These are phyloP conservation scores for Arthrinium phaeospermum DNA, from an alignment of 2,329 filamentous ascomycete genomes.

Conservation along the genomic window DNA sequence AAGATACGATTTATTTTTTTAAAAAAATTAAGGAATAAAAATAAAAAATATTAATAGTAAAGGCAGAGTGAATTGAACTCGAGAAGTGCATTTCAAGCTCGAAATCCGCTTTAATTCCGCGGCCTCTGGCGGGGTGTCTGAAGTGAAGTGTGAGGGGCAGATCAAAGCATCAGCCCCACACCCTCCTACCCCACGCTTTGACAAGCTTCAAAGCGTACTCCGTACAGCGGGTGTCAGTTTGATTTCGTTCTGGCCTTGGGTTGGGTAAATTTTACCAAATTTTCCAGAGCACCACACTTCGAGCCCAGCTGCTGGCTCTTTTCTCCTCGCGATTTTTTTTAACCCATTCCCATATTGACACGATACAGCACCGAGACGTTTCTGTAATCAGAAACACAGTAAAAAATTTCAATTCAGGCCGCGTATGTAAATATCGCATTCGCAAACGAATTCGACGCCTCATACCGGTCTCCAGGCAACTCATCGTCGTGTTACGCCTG, in stretches of 20 bases:
- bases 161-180: not conserved
- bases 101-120: no score
- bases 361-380: not conserved
- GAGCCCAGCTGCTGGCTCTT: slow-evolving; percentile 19
- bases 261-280: not conserved
- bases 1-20: no score
- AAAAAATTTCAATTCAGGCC: not conserved
- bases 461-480: not conserved
- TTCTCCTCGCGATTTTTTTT: slow-evolving; percentile 13
- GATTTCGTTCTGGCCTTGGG: not conserved
- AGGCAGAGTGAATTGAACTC: no score
- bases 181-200: slow-evolving; percentile 3
- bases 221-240: not conserved
- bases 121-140: no score
- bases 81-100: no score
- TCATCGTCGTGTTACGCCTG: not conserved
- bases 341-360: not conserved
- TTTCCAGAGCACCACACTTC: slow-evolving; percentile 19
- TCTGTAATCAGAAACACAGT: not conserved
- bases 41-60: no score
- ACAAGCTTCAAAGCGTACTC: not conserved
- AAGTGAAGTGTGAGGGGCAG: not conserved
- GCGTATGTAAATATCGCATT: not conserved
- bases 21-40: no score
- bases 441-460: not conserved